Base-by-base conservation (phyloP, 176 grass and related monocot genomes). In the Triticum urartu region DNA sequence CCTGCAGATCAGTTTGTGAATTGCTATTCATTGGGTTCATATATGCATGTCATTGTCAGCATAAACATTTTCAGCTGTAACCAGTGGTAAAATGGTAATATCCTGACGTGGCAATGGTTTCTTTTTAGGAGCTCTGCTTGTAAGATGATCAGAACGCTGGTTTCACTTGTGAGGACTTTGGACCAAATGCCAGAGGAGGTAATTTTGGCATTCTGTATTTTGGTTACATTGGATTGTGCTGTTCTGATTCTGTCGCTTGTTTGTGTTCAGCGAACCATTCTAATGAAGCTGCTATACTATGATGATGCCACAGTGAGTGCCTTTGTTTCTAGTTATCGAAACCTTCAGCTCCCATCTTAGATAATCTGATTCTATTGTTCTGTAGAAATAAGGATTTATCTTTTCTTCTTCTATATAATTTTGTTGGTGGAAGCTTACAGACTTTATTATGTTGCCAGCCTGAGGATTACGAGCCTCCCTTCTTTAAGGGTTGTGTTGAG, bases 91-190 rank as follows among this genome's bases (percentile, higher is more conserved):
- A 77, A 21, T 79, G 61, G 14, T 75, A 39, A 80, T 80, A 62
- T 81, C 36, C 81, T 91, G 48, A 91, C 32, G 69, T 83, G 54
- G 7, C 11, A 35, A 62, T 36, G 28, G 32, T 54, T 84, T 34
- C 81, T 13, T 80, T 90, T 45, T 79, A 96, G 97, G 85, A 92
- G 94, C 34, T 95, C 92, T 88, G 97, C 97, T 74, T 99, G 94
- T 71, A 99, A 99, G 90, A 99, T 99, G 97, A 83, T 96, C 72
- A 93, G 94, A 86, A 96, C 97, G 4, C 87, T 99, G 85, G 92
- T 96, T 87, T 94, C 97, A 75, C 89, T 99, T 81, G 96, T 99
- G 97, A 96, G 94, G 88, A 99, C 97, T 65, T 91, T 99, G 80
- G 97, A 99, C 64, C 90, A 89, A 92, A 99, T 96, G 97, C 97